Conservation (phyloP, 2,329 filamentous ascomycete genomes). For the Thermothelomyces thermophilus region DNA sequence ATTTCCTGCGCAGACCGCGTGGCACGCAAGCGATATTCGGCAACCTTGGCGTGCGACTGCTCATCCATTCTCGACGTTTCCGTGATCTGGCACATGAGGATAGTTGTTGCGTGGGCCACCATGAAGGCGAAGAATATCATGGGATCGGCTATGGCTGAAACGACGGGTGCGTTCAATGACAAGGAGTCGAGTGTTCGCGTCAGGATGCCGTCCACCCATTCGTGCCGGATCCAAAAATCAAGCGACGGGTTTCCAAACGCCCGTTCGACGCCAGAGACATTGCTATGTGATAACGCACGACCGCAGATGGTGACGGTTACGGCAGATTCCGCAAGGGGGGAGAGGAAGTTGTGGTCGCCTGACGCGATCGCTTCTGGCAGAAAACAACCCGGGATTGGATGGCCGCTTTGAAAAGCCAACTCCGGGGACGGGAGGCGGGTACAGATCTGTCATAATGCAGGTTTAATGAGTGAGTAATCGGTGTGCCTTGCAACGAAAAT, state of each 20-base stretch:
- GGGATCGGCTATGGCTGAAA: conserved; percentile 20
- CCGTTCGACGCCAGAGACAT: conserved; percentile 16
- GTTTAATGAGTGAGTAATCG: neutral
- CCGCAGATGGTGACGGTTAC: conserved; percentile 22
- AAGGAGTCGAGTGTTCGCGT: conserved; percentile 14
- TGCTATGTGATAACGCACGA: conserved; percentile 19
- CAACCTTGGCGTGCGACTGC: conserved; percentile 7
- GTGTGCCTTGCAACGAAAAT: neutral
- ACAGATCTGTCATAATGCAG: conserved; percentile 18
- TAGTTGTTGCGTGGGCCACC: conserved; percentile 20
- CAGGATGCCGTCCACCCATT: conserved; percentile 24
- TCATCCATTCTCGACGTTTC: conserved; percentile 11
- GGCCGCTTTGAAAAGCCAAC: conserved; percentile 24
- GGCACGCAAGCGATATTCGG: conserved; percentile 16
- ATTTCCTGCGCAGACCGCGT: conserved; percentile 22
- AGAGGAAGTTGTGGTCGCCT: conserved; percentile 15
- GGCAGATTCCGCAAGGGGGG: conserved; percentile 22
- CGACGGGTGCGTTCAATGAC: conserved; percentile 11
- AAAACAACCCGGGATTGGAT: conserved; percentile 21
- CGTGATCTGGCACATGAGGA: conserved; percentile 21
- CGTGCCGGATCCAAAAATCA: conserved; percentile 25
- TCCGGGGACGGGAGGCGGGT: conserved; percentile 26
- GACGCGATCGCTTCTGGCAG: conserved; percentile 21
- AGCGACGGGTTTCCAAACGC: conserved; percentile 15
- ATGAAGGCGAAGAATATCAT: conserved; percentile 25